Conservation (phyloP, 768 basidiomycete species). For the Multifurca ochricompacta region DNA sequence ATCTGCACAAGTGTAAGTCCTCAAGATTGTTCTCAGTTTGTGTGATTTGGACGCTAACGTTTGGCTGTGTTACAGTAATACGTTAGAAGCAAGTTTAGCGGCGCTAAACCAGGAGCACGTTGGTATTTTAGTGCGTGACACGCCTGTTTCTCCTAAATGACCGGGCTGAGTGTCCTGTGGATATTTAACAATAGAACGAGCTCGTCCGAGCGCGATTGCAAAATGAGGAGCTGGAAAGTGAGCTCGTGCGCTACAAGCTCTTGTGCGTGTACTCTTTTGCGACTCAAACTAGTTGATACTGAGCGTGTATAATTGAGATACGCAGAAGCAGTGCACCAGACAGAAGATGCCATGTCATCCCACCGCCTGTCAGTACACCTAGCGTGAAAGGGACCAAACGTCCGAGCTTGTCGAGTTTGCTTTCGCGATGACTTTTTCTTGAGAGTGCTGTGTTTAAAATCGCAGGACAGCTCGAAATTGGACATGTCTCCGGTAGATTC, state of each 20-base stretch:
- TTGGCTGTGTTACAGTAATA: conserved; percentile 47
- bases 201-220: conserved; percentile 82
- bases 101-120: conserved; percentile 82
- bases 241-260: conserved; percentile 91
- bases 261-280: conserved; percentile 46
- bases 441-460: not conserved
- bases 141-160: not conserved
- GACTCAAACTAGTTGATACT: not conserved
- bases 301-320: conserved; percentile 31
- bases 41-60: not conserved
- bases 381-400: conserved; percentile 26
- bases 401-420: conserved; percentile 18
- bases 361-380: conserved; percentile 31
- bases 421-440: conserved; percentile 12
- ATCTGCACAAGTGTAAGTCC: conserved; percentile 67
- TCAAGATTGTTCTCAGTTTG: not conserved
- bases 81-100: conserved; percentile 68
- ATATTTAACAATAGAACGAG: conserved; percentile 56
- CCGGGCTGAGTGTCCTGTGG: conserved; percentile 24
- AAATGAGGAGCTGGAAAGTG: conserved; percentile 89
- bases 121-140: conserved; percentile 46
- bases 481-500: not conserved
- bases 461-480: not conserved
- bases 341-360: conserved; percentile 42
- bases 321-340: conserved; percentile 46